phyloP scores from a whole-genome alignment of 345 rosid genomes.

The Citrus maxima region DNA sequence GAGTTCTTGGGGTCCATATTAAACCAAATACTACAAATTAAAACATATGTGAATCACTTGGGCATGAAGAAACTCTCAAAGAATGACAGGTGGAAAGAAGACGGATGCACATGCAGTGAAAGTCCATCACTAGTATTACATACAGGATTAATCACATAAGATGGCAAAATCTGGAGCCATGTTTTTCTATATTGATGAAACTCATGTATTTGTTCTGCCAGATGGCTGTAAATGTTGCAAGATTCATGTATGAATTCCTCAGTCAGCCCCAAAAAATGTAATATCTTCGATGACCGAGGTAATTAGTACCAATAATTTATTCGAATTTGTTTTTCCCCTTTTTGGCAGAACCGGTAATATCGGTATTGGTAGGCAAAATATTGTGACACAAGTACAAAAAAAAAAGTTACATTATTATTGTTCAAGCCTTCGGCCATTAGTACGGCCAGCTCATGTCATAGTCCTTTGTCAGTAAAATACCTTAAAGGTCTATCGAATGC shows the following conservation, averaged over 20 bases:
- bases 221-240: not conserved
- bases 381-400: no score
- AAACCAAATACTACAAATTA: not conserved
- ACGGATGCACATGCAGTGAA: not conserved
- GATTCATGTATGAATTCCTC: not conserved
- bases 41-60: not conserved
- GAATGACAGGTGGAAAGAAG: not conserved
- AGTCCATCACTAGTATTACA: not conserved
- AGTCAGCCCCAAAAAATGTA: not conserved
- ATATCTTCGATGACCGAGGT: not conserved
- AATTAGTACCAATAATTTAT: not conserved
- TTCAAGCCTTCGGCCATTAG: no score
- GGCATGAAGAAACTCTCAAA: not conserved
- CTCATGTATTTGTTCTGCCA: not conserved
- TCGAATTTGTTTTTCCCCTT: not conserved
- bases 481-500: no score
- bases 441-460: no score
- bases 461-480: no score
- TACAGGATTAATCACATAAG: not conserved
- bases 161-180: not conserved
- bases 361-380: no score
- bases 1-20: slow-evolving; percentile 54
- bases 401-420: no score
- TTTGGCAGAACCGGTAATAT: not conserved
- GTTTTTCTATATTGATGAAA: not conserved